phyloP scores from a whole-genome alignment of 106 monocot species.

The Acorus gramineus region DNA sequence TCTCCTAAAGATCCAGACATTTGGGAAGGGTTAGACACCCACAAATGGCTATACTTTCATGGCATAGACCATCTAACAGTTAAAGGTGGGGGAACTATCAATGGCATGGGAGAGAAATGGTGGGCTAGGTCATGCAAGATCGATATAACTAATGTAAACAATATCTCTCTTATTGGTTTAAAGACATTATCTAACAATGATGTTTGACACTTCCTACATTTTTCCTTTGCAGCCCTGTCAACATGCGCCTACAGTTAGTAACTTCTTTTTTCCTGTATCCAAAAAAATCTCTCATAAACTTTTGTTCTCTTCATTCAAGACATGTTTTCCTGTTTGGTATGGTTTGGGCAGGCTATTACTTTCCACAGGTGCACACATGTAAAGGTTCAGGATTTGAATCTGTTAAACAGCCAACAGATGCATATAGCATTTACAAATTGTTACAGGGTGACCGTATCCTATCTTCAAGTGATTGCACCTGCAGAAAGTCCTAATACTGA shows the following conservation, averaged over 20 bases:
- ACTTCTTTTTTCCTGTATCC: not conserved
- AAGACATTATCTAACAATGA: not conserved
- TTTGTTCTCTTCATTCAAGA: conserved; percentile 3
- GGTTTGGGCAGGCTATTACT: conserved; percentile 48
- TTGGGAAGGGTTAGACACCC: conserved; percentile 37
- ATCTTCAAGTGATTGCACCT: conserved; percentile 49
- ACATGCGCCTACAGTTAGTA: conserved; percentile 55
- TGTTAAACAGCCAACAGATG: conserved; percentile 57
- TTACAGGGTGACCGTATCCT: conserved; percentile 36
- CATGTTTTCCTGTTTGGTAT: not conserved
- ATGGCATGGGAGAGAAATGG: conserved; percentile 66
- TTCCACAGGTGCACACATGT: conserved; percentile 58
- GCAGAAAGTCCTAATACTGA: conserved; percentile 62
- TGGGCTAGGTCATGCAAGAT: conserved; percentile 77
- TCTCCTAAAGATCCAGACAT: conserved; percentile 56
- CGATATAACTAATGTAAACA: conserved; percentile 42
- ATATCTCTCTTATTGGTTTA: not conserved
- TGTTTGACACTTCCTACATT: conserved; percentile 7
- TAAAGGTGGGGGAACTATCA: conserved; percentile 35
- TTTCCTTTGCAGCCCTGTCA: conserved; percentile 54
- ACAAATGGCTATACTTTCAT: conserved; percentile 48
- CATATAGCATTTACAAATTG: conserved; percentile 59
- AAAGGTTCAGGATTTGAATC: conserved; percentile 32
- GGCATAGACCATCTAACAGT: conserved; percentile 24
- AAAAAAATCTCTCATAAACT: not conserved